Percentiles rank a stretch among this genome's conserved stretches.
Conservation (phyloP, 768 basidiomycete genomes). For the Lentinula guzmanii region DNA sequence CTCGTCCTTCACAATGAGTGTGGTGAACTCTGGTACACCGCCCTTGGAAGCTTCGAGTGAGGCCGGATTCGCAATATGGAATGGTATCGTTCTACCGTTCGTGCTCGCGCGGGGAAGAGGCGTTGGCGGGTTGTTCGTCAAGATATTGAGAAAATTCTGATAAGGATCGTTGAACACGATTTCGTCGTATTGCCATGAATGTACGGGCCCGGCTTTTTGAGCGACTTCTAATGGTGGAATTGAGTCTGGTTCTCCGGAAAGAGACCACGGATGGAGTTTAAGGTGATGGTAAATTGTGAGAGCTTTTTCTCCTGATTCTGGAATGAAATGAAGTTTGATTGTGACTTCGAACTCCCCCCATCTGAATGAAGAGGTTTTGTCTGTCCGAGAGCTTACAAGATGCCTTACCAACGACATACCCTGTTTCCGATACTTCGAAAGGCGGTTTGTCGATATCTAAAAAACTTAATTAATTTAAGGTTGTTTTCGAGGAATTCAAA, state of each 20-base stretch:
- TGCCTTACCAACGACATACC: constrained; percentile 37
- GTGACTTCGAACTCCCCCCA: constrained; percentile 99
- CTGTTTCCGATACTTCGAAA: constrained; percentile 94
- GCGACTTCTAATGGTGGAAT: constrained; percentile 65
- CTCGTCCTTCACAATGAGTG: constrained; percentile 85
- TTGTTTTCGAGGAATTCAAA: not conserved
- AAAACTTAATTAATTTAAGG: not conserved
- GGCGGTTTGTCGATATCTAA: constrained; percentile 89
- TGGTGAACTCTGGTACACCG: constrained; percentile 78
- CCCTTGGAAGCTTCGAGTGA: constrained; percentile 63
- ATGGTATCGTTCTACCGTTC: constrained; percentile 56
- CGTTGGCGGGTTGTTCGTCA: constrained; percentile 80
- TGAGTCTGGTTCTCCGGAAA: constrained; percentile 49
- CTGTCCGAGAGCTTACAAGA: not conserved
- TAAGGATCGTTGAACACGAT: constrained; percentile 94
- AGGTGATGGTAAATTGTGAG: constrained; percentile 87
- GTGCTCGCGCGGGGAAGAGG: constrained; percentile 58
- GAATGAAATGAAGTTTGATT: constrained; percentile 84
- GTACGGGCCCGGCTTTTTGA: constrained; percentile 69
- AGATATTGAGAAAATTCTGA: constrained; percentile 74
- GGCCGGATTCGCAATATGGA: constrained; percentile 57
- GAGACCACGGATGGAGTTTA: constrained; percentile 88
- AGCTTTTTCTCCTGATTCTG: constrained; percentile 89
- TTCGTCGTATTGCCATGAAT: constrained; percentile 99
- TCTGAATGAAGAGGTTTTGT: constrained; percentile 26